Conservation (phyloP, 257 asterid genomes). For the Nicotiana sylvestris region DNA sequence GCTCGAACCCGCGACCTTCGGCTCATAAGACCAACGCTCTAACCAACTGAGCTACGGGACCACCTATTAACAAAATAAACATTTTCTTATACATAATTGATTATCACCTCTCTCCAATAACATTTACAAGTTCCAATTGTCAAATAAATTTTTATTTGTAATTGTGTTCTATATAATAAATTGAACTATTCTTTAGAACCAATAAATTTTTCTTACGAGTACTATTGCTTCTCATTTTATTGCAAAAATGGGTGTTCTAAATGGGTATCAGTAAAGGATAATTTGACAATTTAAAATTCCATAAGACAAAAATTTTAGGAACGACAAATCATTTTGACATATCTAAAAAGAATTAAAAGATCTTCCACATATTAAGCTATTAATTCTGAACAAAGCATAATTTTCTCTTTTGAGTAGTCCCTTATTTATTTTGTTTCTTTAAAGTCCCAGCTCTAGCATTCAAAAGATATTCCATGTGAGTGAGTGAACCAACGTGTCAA, state of each 20-base stretch:
- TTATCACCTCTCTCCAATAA: too few relatives aligned
- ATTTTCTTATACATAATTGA: rapidly evolving
- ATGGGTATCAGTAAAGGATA: not conserved
- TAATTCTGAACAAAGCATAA: too few relatives aligned
- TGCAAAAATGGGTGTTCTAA: too few relatives aligned
- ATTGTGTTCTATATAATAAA: not conserved
- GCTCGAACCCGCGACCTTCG: conserved; percentile 99
- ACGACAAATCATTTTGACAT: too few relatives aligned
- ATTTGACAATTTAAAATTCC: not conserved
- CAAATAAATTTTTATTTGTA: not conserved
- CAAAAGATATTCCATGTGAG: not conserved
- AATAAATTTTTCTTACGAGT: not conserved
- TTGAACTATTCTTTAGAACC: not conserved
- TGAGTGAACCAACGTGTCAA: too few relatives aligned
- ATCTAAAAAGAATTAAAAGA: too few relatives aligned
- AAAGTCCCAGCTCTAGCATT: not conserved
- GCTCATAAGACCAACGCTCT: conserved; percentile 99
- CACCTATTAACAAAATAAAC: not conserved
- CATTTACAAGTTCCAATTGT: not conserved
- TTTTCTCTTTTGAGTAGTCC: not conserved
- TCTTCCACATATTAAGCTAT: too few relatives aligned
- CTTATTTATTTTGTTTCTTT: not conserved
- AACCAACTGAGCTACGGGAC: conserved; percentile 99
- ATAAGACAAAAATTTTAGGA: too few relatives aligned
- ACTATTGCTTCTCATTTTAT: not conserved